phyloP scores from a whole-genome alignment of 805 yeast species.

The Candida endomychidarum region DNA sequence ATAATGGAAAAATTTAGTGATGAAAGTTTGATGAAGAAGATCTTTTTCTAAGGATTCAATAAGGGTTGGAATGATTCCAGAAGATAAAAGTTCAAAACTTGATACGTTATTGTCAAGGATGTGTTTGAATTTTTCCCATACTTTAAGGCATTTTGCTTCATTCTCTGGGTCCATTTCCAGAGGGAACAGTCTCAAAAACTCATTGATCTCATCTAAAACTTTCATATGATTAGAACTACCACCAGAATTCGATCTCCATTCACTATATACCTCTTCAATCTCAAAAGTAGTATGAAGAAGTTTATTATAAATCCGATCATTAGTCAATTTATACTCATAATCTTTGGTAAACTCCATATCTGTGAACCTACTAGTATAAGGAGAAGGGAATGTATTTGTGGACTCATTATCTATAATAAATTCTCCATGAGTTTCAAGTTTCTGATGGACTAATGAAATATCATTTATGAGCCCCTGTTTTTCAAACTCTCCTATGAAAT shows the following conservation, averaged over 20 bases:
- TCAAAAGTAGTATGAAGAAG: conserved; percentile 19
- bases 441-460: conserved; percentile 33
- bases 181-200: too few relatives aligned
- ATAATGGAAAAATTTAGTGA: conserved; percentile 35
- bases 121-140: conserved; percentile 25
- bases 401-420: conserved; percentile 18
- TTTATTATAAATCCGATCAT: conserved; percentile 16
- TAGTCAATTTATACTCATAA: conserved; percentile 20
- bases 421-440: conserved; percentile 16
- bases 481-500: conserved; percentile 51
- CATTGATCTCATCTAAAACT: not conserved
- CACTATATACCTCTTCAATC: conserved; percentile 28
- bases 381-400: conserved; percentile 14
- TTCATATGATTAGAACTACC: conserved; percentile 1
- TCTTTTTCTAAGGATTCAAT: conserved; percentile 30
- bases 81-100: conserved; percentile 71
- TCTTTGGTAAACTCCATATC: conserved; percentile 34
- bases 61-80: conserved; percentile 57
- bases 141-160: not conserved
- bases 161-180: too few relatives aligned
- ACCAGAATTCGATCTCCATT: conserved; percentile 1
- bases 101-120: conserved; percentile 43
- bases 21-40: conserved; percentile 45
- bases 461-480: conserved; percentile 73
- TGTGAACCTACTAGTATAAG: conserved; percentile 24